These are phyloP conservation scores for Yarrowia galli DNA, from an alignment of 1,139 yeast genomes.

Conservation along the genomic window DNA sequence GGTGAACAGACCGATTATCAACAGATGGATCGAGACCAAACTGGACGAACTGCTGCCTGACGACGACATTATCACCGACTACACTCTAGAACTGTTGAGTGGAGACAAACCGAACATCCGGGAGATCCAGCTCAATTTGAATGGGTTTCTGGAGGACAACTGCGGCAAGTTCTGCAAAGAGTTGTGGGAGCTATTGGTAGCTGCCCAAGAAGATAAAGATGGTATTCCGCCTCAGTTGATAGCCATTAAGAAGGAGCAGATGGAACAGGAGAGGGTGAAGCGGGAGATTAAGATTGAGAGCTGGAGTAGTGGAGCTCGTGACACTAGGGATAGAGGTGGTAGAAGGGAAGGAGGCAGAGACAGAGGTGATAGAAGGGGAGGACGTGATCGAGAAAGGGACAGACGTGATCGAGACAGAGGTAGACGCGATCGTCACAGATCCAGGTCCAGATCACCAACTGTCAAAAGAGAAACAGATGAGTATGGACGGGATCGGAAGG, in stretches of 20 bases:
- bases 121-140: conserved; percentile 42
- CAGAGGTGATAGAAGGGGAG: not conserved
- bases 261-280: conserved; percentile 38
- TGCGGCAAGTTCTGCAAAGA: conserved; percentile 44
- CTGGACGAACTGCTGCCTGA: conserved; percentile 42
- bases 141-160: conserved; percentile 45
- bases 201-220: conserved; percentile 45
- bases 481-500: conserved; percentile 5
- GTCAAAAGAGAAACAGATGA: conserved; percentile 18
- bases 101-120: conserved; percentile 41
- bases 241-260: conserved; percentile 43
- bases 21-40: conserved; percentile 41
- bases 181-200: conserved; percentile 45
- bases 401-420: conserved; percentile 5
- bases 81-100: conserved; percentile 42
- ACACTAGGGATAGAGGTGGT: not conserved
- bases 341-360: not conserved
- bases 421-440: not conserved
- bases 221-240: conserved; percentile 46
- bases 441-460: not conserved
- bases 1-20: conserved; percentile 42
- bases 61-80: conserved; percentile 43
- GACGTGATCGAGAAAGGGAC: not conserved
- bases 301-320: not conserved
- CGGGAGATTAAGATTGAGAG: conserved; percentile 28